Percentiles rank a stretch among this genome's conserved stretches.
Conservation (phyloP, 2,329 filamentous ascomycete genomes). For the Epichloe gansuensis region DNA sequence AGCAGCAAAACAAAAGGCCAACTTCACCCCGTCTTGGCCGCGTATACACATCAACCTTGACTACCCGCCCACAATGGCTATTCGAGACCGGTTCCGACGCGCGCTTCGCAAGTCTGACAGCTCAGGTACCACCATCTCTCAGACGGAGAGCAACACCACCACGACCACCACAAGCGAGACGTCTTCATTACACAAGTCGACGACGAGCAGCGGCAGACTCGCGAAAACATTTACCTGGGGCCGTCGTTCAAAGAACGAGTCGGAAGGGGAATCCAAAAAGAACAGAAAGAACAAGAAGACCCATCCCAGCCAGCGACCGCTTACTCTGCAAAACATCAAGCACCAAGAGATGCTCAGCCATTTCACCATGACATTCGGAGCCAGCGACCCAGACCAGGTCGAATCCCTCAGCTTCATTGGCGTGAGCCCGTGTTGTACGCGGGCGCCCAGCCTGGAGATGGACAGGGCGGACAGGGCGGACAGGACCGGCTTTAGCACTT, state of each 20-base stretch:
- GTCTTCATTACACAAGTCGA: slow-evolving; percentile 18
- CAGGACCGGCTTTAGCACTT: neutral
- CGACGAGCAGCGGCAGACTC: slow-evolving; percentile 17
- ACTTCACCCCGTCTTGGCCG: neutral
- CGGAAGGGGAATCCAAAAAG: slow-evolving; percentile 12
- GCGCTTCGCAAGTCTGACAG: slow-evolving; percentile 25
- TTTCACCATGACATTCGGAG: slow-evolving; percentile 35
- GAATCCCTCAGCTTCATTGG: slow-evolving; percentile 22
- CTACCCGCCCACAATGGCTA: slow-evolving; percentile 22
- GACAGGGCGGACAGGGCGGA: slow-evolving; percentile 9
- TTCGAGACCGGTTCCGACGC: slow-evolving; percentile 30
- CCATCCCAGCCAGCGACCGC: slow-evolving; percentile 33
- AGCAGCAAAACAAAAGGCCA: neutral
- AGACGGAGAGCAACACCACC: slow-evolving; percentile 19
- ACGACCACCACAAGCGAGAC: slow-evolving; percentile 18
- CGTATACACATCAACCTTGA: neutral
- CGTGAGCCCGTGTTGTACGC: slow-evolving; percentile 34
- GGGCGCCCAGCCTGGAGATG: slow-evolving; percentile 23
- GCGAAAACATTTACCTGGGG: slow-evolving; percentile 21
- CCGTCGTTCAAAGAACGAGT: slow-evolving; percentile 8
- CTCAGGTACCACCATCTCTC: slow-evolving; percentile 19
- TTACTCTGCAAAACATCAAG: slow-evolving; percentile 32
- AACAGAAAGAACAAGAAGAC: slow-evolving; percentile 16
- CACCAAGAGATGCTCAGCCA: slow-evolving; percentile 34
- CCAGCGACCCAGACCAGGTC: slow-evolving; percentile 21